These are phyloP conservation scores for Cicer pinnatifidum DNA, from an alignment of 306 rosid species.

Conservation along the genomic window DNA sequence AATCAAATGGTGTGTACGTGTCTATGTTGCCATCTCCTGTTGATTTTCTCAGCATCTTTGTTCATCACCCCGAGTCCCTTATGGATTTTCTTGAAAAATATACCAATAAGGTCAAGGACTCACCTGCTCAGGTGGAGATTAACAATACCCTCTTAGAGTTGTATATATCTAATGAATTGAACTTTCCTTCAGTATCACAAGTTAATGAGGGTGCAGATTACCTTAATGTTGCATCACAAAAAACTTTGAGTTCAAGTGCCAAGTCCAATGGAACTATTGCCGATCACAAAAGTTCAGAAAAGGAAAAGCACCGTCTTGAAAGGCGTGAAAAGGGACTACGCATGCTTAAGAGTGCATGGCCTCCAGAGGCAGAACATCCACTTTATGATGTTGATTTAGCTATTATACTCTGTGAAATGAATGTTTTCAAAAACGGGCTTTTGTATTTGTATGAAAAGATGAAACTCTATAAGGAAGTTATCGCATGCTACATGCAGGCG, in stretches of 20 bases:
- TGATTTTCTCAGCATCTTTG: constrained; percentile 94
- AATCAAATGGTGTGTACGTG: constrained; percentile 58
- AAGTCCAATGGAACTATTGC: constrained; percentile 61
- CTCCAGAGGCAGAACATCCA: constrained; percentile 79
- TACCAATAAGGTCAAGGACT: constrained; percentile 82
- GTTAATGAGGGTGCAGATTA: constrained; percentile 54
- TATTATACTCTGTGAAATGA: constrained; percentile 93
- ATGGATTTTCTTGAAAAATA: constrained; percentile 96
- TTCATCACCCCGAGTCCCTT: constrained; percentile 84
- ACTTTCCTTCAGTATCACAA: constrained; percentile 74
- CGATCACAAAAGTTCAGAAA: constrained; percentile 50
- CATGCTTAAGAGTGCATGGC: constrained; percentile 82
- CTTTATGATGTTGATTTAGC: constrained; percentile 94
- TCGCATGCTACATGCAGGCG: constrained; percentile 94
- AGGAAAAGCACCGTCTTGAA: constrained; percentile 56
- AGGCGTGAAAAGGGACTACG: constrained; percentile 77
- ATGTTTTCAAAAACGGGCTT: constrained; percentile 81
- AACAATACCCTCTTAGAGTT: constrained; percentile 93
- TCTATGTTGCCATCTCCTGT: constrained; percentile 97
- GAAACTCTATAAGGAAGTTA: constrained; percentile 94
- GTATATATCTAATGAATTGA: constrained; percentile 85
- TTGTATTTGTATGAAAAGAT: constrained; percentile 91
- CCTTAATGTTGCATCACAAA: constrained; percentile 50
- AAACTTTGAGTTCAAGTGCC: constrained; percentile 44
- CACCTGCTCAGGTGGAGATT: constrained; percentile 97